A percentile compares a stretch with the other conserved stretches of the same genome.
These are phyloP conservation scores for Penicillium crystallinum DNA, from an alignment of 495 filamentous ascomycete species.

Conservation along the genomic window DNA sequence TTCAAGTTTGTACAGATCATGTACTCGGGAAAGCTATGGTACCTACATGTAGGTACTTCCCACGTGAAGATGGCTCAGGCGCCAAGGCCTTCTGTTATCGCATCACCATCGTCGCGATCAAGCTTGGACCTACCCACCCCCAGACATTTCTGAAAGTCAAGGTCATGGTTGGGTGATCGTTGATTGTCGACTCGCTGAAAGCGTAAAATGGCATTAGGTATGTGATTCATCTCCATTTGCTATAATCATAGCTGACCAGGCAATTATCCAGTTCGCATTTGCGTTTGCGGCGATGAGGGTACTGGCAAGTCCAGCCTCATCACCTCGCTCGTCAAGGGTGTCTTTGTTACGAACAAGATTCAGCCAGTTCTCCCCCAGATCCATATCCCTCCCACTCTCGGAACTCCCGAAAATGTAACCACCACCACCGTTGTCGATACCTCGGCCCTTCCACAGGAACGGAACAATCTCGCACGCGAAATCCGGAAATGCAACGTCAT, in stretches of 20 bases:
- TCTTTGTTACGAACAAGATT: constrained; percentile 89
- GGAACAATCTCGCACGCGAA: constrained; percentile 81
- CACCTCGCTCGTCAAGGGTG: constrained; percentile 78
- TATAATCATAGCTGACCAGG: constrained; percentile 6
- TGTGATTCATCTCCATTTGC: constrained; percentile 1
- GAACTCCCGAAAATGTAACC: constrained; percentile 89
- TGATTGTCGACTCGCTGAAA: neutral
- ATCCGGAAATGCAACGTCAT: constrained; percentile 96
- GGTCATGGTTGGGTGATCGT: neutral
- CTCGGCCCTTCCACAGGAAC: constrained; percentile 88
- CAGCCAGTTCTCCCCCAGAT: constrained; percentile 91
- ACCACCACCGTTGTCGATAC: constrained; percentile 96
- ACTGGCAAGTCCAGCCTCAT: constrained; percentile 53
- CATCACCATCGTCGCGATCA: neutral
- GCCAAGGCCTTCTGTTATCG: constrained; percentile 6
- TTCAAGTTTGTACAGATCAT: too few relatives aligned
- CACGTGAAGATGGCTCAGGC: neutral
- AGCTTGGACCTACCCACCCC: neutral
- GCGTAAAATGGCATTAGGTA: constrained; percentile 34
- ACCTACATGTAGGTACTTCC: neutral
- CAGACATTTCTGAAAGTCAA: neutral
- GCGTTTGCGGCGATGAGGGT: constrained; percentile 91
- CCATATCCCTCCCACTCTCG: constrained; percentile 81
- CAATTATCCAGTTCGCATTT: constrained; percentile 68
- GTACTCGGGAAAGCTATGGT: too few relatives aligned